Evolutionary conservation across 768 basidiomycete genomes (phyloP), one percentile per base, ranked within the genome.

Genomic region (Pilatotrama ljubarskyi): DNA sequence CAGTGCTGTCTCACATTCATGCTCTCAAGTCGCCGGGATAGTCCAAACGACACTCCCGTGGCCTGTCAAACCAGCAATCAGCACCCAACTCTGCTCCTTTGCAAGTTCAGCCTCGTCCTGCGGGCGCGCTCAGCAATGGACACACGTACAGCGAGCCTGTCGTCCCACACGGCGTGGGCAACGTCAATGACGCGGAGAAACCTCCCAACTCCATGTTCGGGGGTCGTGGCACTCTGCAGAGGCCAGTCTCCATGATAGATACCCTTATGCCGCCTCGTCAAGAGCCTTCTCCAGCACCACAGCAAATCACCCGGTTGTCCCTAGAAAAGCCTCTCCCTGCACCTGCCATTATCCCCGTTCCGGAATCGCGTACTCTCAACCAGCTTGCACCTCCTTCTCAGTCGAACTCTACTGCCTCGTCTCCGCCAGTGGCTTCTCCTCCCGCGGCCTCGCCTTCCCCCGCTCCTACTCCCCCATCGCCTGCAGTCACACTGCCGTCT

Each of bases 1-100:
- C 32, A 35, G 8, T 18, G 4, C 13, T 49, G 14, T 54, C 36
- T 36, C 55, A 44, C 32, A 22, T 50, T 6, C 36, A 20, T 48
- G 3, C 51, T 10, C 56, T 41, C 41, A 56, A n/a, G 7, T 32
- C 29, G 18, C 20, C 57, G 29, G 4, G 47, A 51, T 44, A 82
- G 81, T 74, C 82, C 13, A 82, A 81, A 68, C 74, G 81, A 24
- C 82, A 82, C 61, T 78, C 77, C 0, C 75, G 78, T 51, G 74
- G 69, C 3, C 50, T 69, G 17, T 80, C 82, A 0, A 66, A 64
- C 18, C 64, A 67, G 42, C 68, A 51, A 41, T 53, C 55, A 47
- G 43, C 32, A 17, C 41, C 50, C 15, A 55, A 51, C 38, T 38
- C 40, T 5, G 38, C 63, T 13, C 43, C 58, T 9, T 24, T 43